Conservation (phyloP, 208 protist species). For the Blechomonas ayalai region DNA sequence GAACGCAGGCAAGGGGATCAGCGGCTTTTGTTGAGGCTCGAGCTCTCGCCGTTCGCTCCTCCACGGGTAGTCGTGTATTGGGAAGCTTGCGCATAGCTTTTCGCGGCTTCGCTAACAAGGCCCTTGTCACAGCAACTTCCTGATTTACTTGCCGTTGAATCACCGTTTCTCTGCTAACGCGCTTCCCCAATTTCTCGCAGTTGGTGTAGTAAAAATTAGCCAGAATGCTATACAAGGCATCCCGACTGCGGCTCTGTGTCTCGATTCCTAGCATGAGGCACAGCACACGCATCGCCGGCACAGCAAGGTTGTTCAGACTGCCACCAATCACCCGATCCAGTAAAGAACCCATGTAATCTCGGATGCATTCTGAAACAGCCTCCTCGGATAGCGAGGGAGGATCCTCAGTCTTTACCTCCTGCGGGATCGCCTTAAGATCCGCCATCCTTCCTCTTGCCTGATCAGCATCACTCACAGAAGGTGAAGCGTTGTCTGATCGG, state of each 20-base stretch:
- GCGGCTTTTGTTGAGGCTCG: slow-evolving; percentile 1
- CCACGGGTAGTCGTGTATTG: not conserved
- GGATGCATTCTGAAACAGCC: slow-evolving; percentile 50
- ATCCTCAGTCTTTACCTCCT: not conserved
- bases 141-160: slow-evolving; percentile 33
- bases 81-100: slow-evolving; percentile 2
- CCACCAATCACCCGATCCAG: slow-evolving; percentile 70
- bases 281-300: slow-evolving; percentile 52
- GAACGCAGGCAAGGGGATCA: no score
- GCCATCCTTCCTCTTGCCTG: not conserved
- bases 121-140: slow-evolving; percentile 37
- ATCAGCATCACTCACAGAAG: not conserved
- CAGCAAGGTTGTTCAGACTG: slow-evolving; percentile 59
- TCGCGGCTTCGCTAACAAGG: slow-evolving; percentile 5
- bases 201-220: slow-evolving; percentile 77
- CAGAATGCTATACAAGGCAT: slow-evolving; percentile 66
- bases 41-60: slow-evolving; percentile 5
- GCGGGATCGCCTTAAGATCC: not conserved
- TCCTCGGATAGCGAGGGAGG: slow-evolving; percentile 9
- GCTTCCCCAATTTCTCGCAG: slow-evolving; percentile 79
- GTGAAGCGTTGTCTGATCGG: no score
- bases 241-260: slow-evolving; percentile 42
- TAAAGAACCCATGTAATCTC: slow-evolving; percentile 57
- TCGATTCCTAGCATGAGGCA: slow-evolving; percentile 63
- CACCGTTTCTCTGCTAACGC: slow-evolving; percentile 52